A percentile compares a stretch with the other conserved stretches of the same genome.
Conservation (phyloP, 352 stramenopile species). For the Lagenidium giganteum region DNA sequence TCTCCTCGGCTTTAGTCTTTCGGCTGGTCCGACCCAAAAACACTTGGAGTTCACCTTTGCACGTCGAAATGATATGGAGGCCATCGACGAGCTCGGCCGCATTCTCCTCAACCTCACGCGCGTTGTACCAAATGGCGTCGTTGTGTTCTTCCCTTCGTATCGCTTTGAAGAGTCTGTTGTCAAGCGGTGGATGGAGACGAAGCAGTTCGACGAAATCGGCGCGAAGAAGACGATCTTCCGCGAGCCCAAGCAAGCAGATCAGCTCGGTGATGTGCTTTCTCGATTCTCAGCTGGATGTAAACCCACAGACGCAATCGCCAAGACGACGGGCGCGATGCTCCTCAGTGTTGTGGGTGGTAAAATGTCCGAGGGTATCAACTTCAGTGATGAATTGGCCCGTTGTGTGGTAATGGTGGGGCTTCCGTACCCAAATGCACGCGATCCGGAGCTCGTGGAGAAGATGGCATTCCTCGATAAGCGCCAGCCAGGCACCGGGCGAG, state of each 20-base stretch:
- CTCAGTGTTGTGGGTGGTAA: slow-evolving; percentile 98
- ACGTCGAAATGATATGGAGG: slow-evolving; percentile 54
- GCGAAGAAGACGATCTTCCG: slow-evolving; percentile 90
- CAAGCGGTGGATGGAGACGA: slow-evolving; percentile 79
- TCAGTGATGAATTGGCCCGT: slow-evolving; percentile 96
- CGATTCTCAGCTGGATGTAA: slow-evolving; percentile 78
- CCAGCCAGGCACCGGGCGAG: slow-evolving; percentile 53
- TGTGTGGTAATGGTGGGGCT: slow-evolving; percentile 98
- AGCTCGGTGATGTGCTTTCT: slow-evolving; percentile 87
- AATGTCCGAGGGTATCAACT: slow-evolving; percentile 99
- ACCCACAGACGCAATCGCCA: not conserved
- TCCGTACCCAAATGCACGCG: slow-evolving; percentile 96
- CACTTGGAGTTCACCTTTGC: slow-evolving; percentile 95
- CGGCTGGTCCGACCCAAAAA: slow-evolving; percentile 76
- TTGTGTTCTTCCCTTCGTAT: slow-evolving; percentile 99
- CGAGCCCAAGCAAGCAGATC: slow-evolving; percentile 92
- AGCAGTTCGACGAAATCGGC: slow-evolving; percentile 78
- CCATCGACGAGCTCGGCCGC: slow-evolving; percentile 93
- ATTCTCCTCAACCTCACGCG: slow-evolving; percentile 90
- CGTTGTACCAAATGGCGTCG: slow-evolving; percentile 91
- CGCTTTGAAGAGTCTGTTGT: slow-evolving; percentile 91
- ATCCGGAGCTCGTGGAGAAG: slow-evolving; percentile 96
- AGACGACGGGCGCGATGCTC: slow-evolving; percentile 71
- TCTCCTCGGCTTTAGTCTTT: slow-evolving; percentile 76
- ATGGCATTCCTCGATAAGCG: slow-evolving; percentile 91